phyloP scores from a whole-genome alignment of 1,284 basidiomycete genomes.

The Apiotrichum domesticum region DNA sequence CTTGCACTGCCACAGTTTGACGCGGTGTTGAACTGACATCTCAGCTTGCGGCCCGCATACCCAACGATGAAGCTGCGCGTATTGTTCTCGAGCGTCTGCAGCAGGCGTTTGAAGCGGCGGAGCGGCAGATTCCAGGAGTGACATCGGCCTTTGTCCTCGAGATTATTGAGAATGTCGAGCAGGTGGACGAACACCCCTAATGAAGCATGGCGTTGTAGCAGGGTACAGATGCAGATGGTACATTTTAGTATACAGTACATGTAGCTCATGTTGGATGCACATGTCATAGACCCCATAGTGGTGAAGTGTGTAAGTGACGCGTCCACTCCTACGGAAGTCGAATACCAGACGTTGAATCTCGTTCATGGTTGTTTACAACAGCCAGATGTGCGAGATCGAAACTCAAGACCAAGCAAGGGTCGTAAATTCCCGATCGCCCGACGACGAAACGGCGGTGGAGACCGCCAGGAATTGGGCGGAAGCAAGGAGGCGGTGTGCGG shows the following conservation, averaged over 20 bases:
- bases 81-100: conserved; percentile 75
- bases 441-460: no score
- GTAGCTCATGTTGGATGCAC: neutral
- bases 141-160: conserved; percentile 50
- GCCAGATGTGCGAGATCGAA: no score
- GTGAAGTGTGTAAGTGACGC: no score
- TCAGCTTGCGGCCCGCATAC: conserved; percentile 80
- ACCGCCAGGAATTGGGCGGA: neutral
- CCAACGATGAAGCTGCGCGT: conserved; percentile 77
- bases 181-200: conserved; percentile 36
- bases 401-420: no score
- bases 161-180: conserved; percentile 51
- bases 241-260: neutral
- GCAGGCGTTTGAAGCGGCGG: conserved; percentile 83
- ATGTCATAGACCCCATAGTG: no score
- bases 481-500: neutral
- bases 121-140: conserved; percentile 58
- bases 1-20: no score
- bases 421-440: no score
- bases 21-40: no score
- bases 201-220: neutral
- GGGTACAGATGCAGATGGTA: neutral
- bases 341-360: no score
- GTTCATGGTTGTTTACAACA: no score
- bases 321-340: no score